Evolutionary conservation across 345 rosid genomes (phyloP).

Genomic region (Sonneratia caseolaris): DNA sequence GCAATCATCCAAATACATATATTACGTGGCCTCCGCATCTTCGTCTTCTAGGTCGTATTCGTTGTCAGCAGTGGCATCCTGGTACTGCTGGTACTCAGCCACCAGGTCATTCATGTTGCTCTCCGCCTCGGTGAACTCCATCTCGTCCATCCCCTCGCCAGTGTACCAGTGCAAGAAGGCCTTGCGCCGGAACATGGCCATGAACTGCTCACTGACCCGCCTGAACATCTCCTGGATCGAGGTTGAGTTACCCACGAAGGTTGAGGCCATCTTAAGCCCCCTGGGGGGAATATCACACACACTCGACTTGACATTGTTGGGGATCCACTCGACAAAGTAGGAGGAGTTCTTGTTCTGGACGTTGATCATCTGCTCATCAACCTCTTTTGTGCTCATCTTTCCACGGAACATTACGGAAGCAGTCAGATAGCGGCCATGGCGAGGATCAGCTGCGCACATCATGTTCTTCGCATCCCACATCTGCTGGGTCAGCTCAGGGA

Average conservation of each 20-base stretch:
- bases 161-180: constrained; percentile 20
- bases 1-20: neutral
- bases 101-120: constrained; percentile 16
- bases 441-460: constrained; percentile 15
- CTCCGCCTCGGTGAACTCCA: constrained; percentile 15
- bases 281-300: constrained; percentile 12
- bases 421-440: constrained; percentile 13
- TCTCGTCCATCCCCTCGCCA: constrained; percentile 14
- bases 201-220: constrained; percentile 17
- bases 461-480: constrained; percentile 18
- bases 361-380: constrained; percentile 16
- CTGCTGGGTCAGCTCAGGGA: constrained; percentile 14
- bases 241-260: constrained; percentile 13
- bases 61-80: constrained; percentile 12
- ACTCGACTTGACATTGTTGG: constrained; percentile 15
- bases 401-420: constrained; percentile 17
- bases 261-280: constrained; percentile 14
- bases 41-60: constrained; percentile 14
- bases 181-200: constrained; percentile 13
- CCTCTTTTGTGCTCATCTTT: constrained; percentile 18
- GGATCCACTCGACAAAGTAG: constrained; percentile 13
- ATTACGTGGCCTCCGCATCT: neutral
- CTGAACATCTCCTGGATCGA: constrained; percentile 16
- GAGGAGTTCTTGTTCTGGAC: constrained; percentile 16
- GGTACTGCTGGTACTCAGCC: constrained; percentile 15